phyloP scores from a whole-genome alignment of 768 basidiomycete genomes.

The Lyophyllum decastes region DNA sequence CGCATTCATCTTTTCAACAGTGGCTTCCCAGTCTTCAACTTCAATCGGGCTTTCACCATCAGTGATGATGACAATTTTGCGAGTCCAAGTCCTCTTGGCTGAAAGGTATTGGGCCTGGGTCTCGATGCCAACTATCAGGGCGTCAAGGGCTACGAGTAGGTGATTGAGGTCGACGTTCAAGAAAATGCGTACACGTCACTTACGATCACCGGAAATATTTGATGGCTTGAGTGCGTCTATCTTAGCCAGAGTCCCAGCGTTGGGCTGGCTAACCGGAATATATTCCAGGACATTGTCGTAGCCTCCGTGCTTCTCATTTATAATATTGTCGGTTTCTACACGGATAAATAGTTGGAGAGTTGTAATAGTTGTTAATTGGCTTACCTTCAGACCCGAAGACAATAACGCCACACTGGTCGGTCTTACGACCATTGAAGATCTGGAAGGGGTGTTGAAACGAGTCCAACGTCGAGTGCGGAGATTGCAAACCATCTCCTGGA shows the following conservation, averaged over 20 bases:
- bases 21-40: constrained; percentile 74
- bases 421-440: constrained; percentile 92
- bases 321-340: constrained; percentile 64
- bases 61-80: constrained; percentile 82
- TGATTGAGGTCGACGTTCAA: background rate
- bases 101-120: constrained; percentile 69
- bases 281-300: constrained; percentile 77
- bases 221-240: constrained; percentile 62
- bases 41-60: constrained; percentile 81
- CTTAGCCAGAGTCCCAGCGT: constrained; percentile 63
- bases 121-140: constrained; percentile 83
- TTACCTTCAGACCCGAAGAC: constrained; percentile 81
- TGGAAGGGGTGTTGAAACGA: constrained; percentile 29
- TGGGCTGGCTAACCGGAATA: constrained; percentile 69
- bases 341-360: constrained; percentile 1
- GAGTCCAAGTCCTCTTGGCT: constrained; percentile 81
- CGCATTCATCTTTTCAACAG: constrained; percentile 62
- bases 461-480: background rate
- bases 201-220: constrained; percentile 64
- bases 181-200: constrained; percentile 23
- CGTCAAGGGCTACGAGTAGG: constrained; percentile 68
- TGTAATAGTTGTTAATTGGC: background rate
- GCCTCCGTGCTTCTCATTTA: constrained; percentile 61
- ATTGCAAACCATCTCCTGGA: constrained; percentile 79
- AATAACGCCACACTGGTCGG: constrained; percentile 91